A percentile compares a stretch with the other conserved stretches of the same genome.
phyloP scores from a whole-genome alignment of 73 alveolate genomes.

The Halteria grandinella region DNA sequence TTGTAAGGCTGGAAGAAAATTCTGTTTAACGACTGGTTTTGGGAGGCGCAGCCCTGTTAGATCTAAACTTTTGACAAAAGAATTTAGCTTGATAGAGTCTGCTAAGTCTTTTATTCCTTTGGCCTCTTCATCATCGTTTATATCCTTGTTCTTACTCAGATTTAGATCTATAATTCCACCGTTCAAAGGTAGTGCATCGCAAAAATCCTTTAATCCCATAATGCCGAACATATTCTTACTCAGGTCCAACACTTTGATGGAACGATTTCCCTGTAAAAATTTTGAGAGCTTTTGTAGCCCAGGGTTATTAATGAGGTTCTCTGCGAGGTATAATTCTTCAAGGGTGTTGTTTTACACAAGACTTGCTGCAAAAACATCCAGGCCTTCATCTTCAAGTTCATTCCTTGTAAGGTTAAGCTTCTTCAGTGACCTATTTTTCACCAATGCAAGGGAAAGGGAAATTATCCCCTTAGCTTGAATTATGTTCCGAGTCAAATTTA shows the following conservation, averaged over 20 bases:
- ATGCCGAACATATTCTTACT: background rate
- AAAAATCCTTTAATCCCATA: background rate
- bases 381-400: slow-evolving; percentile 14
- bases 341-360: slow-evolving; percentile 1
- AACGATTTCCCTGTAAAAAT: slow-evolving; percentile 1
- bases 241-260: background rate
- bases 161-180: background rate
- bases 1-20: slow-evolving; percentile 10
- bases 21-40: background rate
- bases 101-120: background rate
- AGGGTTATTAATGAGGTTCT: background rate
- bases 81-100: background rate
- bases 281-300: background rate
- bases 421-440: background rate
- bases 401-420: background rate
- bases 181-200: background rate
- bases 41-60: background rate
- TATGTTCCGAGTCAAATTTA: background rate
- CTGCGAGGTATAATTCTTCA: background rate
- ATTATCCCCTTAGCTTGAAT: background rate
- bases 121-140: slow-evolving; percentile 8
- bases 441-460: background rate
- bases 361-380: background rate
- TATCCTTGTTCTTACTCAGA: background rate
- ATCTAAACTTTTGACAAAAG: background rate